Evolutionary conservation across 2,329 filamentous ascomycete genomes (phyloP), one percentile per base, ranked within the genome.

Genomic region (Thermomyces lanuginosus): DNA sequence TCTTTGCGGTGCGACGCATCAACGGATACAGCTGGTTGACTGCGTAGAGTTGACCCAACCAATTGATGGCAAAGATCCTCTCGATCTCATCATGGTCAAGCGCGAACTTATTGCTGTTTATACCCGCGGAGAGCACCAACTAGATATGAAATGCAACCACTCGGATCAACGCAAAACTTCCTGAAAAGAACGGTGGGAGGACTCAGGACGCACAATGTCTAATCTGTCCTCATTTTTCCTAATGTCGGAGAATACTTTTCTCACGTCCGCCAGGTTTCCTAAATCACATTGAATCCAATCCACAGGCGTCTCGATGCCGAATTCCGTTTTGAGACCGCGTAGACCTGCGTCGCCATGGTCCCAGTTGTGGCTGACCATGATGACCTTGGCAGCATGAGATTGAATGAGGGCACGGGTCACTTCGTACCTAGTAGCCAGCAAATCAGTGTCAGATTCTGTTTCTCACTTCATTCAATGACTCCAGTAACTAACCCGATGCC

Each of bases 31-130:
- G 45, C 21, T 49, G 43, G 29, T 60, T 60, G 27, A 38, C 37
- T 4, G 42, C 53, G 30, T 61, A 61, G 32, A 53, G 61, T 8
- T 62, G 55, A 0, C 56, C 57, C 6, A 58, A 41, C 44, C 51
- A 56, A 38, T 59, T 60, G 35, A 61, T 55, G 15, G 45, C 45
- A 21, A 60, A 58, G 14, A 56, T 51, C 17, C 48, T 50, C 23
- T 51, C 46, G 26, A 56, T 55, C 6, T 48, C 49, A 28, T 54
- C 51, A 9, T 44, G 27, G 16, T 49, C 48, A 4, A 50, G 42
- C 26, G 46, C 46, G 34, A 48, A 54, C 29, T 53, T 45, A 33
- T 56, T 58, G 0, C 43, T 49, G 28, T 54, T 61, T 32, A 61
- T 60, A 4, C 58, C 58, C 0, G 58, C 56, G 0, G 48, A 55